phyloP scores from a whole-genome alignment of 306 rosid genomes.

The Cicer bijugum region DNA sequence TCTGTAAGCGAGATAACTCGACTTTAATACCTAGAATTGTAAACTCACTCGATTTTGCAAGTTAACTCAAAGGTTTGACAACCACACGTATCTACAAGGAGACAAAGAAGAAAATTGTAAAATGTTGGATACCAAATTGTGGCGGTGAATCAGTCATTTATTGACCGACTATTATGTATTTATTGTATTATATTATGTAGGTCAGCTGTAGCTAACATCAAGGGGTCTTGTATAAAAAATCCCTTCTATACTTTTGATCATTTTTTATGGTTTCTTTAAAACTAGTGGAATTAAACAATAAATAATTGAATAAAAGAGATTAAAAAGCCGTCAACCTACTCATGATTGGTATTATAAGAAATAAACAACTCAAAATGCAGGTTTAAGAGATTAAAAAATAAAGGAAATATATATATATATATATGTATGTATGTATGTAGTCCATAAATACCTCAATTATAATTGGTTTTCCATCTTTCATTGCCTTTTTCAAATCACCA shows the following conservation, averaged over 20 bases:
- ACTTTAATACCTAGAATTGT: background rate
- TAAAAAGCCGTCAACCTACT: background rate
- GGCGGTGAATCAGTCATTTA: too few species aligned
- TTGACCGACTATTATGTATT: too few species aligned
- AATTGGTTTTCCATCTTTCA: constrained; percentile 99
- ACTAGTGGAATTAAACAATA: background rate
- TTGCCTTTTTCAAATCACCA: constrained; percentile 96
- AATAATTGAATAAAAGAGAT: background rate
- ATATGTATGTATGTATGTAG: too few species aligned
- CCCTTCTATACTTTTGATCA: background rate
- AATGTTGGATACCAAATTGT: too few species aligned
- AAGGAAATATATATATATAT: background rate
- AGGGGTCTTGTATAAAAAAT: too few species aligned
- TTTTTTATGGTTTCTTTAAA: background rate
- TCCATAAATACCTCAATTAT: constrained; percentile 76
- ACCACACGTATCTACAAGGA: background rate
- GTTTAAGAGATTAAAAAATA: constrained; percentile 1
- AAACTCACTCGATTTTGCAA: background rate
- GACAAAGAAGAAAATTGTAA: background rate
- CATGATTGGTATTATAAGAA: constrained; percentile 2
- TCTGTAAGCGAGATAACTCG: background rate
- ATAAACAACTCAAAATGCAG: constrained; percentile 7
- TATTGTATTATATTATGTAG: too few species aligned
- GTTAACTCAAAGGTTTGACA: background rate
- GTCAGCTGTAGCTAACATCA: too few species aligned